Conservation (phyloP, 805 yeast genomes). For the Pichia cephalocereana region DNA sequence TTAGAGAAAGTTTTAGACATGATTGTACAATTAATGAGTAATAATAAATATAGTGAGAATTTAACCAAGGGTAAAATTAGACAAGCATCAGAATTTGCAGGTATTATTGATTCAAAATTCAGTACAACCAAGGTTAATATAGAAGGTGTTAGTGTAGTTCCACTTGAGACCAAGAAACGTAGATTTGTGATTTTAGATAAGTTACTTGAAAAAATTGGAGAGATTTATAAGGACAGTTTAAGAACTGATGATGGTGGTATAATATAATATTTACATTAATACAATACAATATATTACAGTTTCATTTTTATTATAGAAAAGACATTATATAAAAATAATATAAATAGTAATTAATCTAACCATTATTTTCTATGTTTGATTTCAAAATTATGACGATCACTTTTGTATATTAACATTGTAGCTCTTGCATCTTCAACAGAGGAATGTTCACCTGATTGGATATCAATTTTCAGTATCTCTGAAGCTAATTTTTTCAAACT, state of each 20-base stretch:
- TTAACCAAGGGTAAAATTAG: background rate
- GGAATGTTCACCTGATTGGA: constrained; percentile 71
- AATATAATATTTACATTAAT: background rate
- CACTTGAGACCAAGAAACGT: background rate
- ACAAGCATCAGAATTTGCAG: background rate
- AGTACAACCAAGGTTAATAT: background rate
- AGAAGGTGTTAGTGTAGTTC: background rate
- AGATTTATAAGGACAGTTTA: background rate
- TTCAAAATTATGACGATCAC: constrained; percentile 47
- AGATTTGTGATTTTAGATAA: background rate
- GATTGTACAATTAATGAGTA: constrained; percentile 20
- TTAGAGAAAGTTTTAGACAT: constrained; percentile 18
- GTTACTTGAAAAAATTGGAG: background rate
- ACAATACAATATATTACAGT: too few relatives aligned
- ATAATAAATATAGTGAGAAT: constrained; percentile 9
- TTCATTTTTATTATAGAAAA: too few relatives aligned
- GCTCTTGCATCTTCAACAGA: constrained; percentile 89
- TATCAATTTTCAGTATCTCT: constrained; percentile 47
- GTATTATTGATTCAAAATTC: constrained; percentile 2
- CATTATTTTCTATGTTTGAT: background rate
- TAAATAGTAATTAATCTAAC: background rate
- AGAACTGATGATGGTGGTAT: background rate
- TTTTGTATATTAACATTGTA: constrained; percentile 70
- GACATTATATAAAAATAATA: background rate
- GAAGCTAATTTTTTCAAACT: constrained; percentile 55